phyloP scores from a whole-genome alignment of 2,329 filamentous ascomycete species.

The Zopfia rhizophila region DNA sequence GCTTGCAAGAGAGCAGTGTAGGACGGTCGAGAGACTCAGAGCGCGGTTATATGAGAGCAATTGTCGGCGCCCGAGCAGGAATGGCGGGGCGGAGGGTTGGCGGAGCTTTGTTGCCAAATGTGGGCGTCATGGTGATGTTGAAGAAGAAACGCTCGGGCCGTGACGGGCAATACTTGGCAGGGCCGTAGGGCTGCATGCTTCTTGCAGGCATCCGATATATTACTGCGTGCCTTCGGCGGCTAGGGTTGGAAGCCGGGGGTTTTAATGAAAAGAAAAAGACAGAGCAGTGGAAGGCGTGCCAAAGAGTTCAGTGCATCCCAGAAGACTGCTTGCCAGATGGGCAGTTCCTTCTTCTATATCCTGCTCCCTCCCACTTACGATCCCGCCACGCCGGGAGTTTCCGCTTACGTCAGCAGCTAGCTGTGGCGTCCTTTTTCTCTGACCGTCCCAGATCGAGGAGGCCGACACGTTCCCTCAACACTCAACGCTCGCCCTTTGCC shows the following conservation, averaged over 20 bases:
- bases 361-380: too few relatives aligned
- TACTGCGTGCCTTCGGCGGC: too few relatives aligned
- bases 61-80: slow-evolving; percentile 3
- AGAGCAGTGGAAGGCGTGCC: too few relatives aligned
- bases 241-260: too few relatives aligned
- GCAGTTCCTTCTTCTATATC: too few relatives aligned
- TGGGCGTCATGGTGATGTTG: slow-evolving; percentile 42
- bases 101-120: slow-evolving; percentile 32
- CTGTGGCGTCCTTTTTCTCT: slow-evolving; percentile 11
- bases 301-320: too few relatives aligned
- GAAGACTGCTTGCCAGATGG: too few relatives aligned
- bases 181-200: slow-evolving; percentile 29
- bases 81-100: not conserved
- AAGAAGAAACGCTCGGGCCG: slow-evolving; percentile 31
- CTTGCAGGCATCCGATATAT: too few relatives aligned
- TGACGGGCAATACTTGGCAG: slow-evolving; percentile 17
- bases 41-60: not conserved
- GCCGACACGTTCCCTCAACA: slow-evolving; percentile 8
- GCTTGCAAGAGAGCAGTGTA: not conserved
- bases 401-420: too few relatives aligned
- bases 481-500: not conserved
- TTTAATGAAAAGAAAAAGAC: too few relatives aligned
- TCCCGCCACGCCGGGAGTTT: too few relatives aligned
- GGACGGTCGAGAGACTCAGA: not conserved
- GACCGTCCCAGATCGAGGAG: slow-evolving; percentile 28